phyloP scores from a whole-genome alignment of 148 eudicot genomes.

The Silene latifolia region DNA sequence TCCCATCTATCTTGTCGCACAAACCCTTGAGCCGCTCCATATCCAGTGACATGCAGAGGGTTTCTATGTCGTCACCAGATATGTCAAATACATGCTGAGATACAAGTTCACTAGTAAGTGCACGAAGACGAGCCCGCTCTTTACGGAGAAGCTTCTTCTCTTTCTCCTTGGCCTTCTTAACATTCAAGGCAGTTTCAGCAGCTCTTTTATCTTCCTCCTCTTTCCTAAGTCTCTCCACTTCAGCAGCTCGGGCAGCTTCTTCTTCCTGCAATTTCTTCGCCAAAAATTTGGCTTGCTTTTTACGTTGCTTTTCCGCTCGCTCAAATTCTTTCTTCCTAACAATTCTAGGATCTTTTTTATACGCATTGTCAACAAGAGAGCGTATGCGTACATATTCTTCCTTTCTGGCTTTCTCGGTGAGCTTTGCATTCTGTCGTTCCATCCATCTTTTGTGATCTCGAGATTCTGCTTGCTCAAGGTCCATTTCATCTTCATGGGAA shows the following conservation, averaged over 20 bases:
- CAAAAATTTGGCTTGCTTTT: constrained; percentile 64
- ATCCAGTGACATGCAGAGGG: constrained; percentile 67
- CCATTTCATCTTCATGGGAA: constrained; percentile 86
- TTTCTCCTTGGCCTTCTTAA: constrained; percentile 77
- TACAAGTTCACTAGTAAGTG: constrained; percentile 49
- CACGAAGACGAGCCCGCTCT: constrained; percentile 74
- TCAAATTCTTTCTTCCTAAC: constrained; percentile 64
- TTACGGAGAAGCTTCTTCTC: constrained; percentile 88
- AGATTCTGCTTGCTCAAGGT: constrained; percentile 92
- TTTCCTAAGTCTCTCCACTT: constrained; percentile 66
- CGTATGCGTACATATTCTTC: constrained; percentile 77
- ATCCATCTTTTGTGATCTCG: constrained; percentile 98
- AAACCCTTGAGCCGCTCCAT: constrained; percentile 52
- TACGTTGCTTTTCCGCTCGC: constrained; percentile 79
- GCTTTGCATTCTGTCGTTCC: constrained; percentile 98
- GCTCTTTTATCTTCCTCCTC: constrained; percentile 75
- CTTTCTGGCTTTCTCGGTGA: constrained; percentile 88
- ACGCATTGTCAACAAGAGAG: constrained; percentile 78
- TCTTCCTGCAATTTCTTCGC: constrained; percentile 85
- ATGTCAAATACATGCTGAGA: constrained; percentile 48
- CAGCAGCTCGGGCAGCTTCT: constrained; percentile 75
- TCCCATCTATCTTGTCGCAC: constrained; percentile 65
- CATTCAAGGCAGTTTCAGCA: constrained; percentile 70
- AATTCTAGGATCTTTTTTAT: constrained; percentile 83
- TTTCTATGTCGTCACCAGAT: constrained; percentile 67